Base-by-base conservation (phyloP, 306 rosid species). In the Cicer cuneatum region DNA sequence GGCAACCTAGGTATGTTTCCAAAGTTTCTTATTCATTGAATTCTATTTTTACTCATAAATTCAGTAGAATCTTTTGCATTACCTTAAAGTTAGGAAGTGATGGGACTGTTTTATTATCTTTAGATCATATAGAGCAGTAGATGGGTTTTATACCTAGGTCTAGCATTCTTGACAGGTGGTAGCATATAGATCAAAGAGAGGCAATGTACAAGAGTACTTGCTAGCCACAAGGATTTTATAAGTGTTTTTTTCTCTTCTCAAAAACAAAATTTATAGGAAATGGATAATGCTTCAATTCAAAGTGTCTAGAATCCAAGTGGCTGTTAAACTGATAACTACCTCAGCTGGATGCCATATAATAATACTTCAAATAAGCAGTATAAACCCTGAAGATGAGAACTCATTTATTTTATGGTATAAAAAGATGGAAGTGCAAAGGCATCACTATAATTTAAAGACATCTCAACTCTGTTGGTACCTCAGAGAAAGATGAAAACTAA, bases 1-100 rank as follows among this genome's bases (percentile, higher is more conserved):
- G 86, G 87, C 82, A 88, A 88, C 83, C 92, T 93, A 38, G 97
- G 98, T 93, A 89, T 38, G 79, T 51, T 49, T 80, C 73, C 51
- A 16, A 67, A 57, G 40, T 64, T 80, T 78, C 43, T 52, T 64
- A 24, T 9, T 11, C 51, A 47, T 61, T 38, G 48, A 47, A 16
- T 78, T 66, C 10, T 68, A 74, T 43, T 47, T 24, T 71, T 64
- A 65, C 45, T 65, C 61, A 66, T 40, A 53, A 43, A 43, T 15
- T 69, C 16, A n/a, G 16, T 69, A 64, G 54, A 47, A 73, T 66
- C 70, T 72, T 72, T 19, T 47, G 39, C 60, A 60, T 77, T 76
- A 35, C 40, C 51, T 62, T 53, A 11, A 61, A 43, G 52, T 56
- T 40, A 19, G 60, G 70, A 64, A 64, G 58, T 57, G 24, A 72